Evolutionary conservation across 345 rosid species (phyloP).

Genomic region (Barbarea vulgaris): DNA sequence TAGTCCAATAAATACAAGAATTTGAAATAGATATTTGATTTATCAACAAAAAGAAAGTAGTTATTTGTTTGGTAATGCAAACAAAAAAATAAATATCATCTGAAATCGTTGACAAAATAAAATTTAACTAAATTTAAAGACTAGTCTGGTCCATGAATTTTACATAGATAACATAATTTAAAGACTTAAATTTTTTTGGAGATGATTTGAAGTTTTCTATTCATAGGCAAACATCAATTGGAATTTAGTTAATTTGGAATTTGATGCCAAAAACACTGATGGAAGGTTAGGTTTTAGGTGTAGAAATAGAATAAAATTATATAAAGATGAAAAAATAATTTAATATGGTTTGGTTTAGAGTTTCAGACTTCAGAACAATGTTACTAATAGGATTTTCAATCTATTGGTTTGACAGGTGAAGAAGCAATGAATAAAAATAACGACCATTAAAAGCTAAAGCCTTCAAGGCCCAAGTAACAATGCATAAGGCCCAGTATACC

Average conservation of each 20-base stretch:
- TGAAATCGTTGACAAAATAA: neutral
- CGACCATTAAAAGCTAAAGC: neutral
- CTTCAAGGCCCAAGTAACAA: neutral
- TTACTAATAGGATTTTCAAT: neutral
- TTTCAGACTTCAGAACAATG: neutral
- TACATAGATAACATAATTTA: neutral
- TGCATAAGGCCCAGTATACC: neutral
- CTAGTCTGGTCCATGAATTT: neutral
- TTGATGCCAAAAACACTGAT: neutral
- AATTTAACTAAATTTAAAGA: too few relatives aligned
- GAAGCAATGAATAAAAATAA: neutral
- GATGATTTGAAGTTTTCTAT: neutral
- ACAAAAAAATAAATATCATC: constrained; percentile 8
- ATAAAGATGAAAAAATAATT: neutral
- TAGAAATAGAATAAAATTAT: neutral
- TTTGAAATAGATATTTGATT: neutral
- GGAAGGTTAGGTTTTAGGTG: neutral
- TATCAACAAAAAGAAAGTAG: too few relatives aligned
- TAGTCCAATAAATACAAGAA: neutral
- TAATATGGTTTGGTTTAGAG: neutral
- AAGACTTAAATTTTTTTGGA: neutral
- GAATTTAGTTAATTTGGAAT: neutral
- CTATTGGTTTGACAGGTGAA: neutral
- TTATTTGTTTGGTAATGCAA: neutral
- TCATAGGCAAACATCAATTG: neutral